Base-by-base conservation (phyloP, 2,329 filamentous ascomycete species). In the Myriosclerotinia duriaeana region DNA sequence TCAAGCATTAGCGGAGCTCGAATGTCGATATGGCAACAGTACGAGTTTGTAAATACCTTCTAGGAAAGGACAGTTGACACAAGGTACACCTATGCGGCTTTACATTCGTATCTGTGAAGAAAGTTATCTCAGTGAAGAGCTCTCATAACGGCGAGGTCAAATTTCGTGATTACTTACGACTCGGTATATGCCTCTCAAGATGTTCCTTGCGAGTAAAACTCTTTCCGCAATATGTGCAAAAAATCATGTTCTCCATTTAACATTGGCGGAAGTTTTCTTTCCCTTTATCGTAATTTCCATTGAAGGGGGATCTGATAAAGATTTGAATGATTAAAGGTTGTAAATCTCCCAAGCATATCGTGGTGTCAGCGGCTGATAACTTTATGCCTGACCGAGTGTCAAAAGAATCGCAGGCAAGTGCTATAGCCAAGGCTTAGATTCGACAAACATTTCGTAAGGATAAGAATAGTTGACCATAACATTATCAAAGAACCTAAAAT, bases 141-240 rank as follows among this genome's bases (percentile, higher is more conserved):
- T 30, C 26, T 22, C 26, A 58, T 54, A 40, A 52, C 12, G 26
- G 15, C 12, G 8, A 46, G 38, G 52, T 30, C 20, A 15, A 38
- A n/a, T 12, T 40, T 14, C 30, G 12, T 40, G 8, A 52, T 58
- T 46, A 76, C 82, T 77, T 73, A 85, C 83, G 83, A 65, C 74
- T 82, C 12, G 82, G 82, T 52, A 85, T 79, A 68, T 85, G 83
- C 69, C 83, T 80, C 70, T 85, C 83, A n/a, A 85, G 74, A 72
- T 85, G 83, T 70, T 85, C 83, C 73, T 85, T 85, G 71, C 83
- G 79, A 60, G 82, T 84, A 74, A 85, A 85, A 71, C 76, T 78
- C 76, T 82, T 84, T 65, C 83, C 83, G 72, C 83, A 85, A 71
- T 84, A 84, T 22, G 82, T 78, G 70, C 83, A 85, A 72, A 78